A percentile compares a stretch with the other conserved stretches of the same genome.
phyloP scores from a whole-genome alignment of 129 eudicot species.

The Arctium minus region DNA sequence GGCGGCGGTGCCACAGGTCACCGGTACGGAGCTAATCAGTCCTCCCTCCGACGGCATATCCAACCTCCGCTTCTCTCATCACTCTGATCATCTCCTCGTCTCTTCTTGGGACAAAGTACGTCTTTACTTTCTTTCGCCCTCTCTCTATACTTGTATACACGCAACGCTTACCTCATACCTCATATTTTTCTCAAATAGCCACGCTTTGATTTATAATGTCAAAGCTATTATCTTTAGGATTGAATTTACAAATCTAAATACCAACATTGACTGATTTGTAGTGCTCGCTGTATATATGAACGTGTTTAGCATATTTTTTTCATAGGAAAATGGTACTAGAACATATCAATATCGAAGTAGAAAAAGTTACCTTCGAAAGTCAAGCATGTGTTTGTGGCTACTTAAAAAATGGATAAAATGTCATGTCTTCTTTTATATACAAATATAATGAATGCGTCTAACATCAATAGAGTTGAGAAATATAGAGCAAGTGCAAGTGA shows the following conservation, averaged over 20 bases:
- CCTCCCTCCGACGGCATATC: conserved; percentile 86
- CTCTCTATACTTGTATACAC: neutral
- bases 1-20: conserved; percentile 52
- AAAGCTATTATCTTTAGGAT: neutral
- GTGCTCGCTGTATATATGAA: neutral
- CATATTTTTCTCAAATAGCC: neutral
- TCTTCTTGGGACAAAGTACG: conserved; percentile 90
- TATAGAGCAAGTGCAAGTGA: neutral
- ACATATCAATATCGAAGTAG: neutral
- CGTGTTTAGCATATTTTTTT: neutral
- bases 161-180: neutral
- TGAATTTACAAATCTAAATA: neutral
- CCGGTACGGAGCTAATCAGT: conserved; percentile 58
- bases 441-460: neutral
- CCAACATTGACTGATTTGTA: neutral
- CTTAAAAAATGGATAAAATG: neutral
- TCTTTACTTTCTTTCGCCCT: neutral
- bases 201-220: neutral
- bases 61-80: conserved; percentile 77
- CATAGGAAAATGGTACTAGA: neutral
- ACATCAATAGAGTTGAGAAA: neutral
- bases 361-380: neutral
- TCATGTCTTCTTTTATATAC: neutral
- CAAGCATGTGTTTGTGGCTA: neutral
- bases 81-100: conserved; percentile 77